Conservation (phyloP, 2,329 filamentous ascomycete species). For the Catunica adiposa region DNA sequence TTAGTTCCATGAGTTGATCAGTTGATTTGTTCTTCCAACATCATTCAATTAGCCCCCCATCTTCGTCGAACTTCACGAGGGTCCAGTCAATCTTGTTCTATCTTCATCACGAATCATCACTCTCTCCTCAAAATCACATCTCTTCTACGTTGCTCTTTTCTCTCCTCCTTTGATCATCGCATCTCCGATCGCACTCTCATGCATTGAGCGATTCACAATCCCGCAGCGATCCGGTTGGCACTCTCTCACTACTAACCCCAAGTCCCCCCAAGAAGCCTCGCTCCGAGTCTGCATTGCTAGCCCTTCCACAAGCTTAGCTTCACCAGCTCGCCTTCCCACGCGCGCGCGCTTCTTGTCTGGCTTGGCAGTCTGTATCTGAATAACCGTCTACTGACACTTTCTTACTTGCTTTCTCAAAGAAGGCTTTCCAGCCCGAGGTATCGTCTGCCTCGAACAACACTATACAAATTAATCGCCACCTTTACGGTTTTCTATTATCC, state of each 20-base stretch:
- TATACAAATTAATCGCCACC: background rate
- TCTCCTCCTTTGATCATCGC: background rate
- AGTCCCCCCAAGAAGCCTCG: background rate
- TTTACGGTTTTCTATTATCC: background rate
- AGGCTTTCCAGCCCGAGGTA: background rate
- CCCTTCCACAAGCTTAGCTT: background rate
- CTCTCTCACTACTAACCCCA: constrained; percentile 9
- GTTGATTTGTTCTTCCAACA: background rate
- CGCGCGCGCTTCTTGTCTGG: background rate
- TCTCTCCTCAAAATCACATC: background rate
- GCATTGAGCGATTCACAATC: background rate
- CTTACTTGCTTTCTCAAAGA: constrained; percentile 4
- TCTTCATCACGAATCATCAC: background rate
- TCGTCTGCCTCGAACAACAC: background rate
- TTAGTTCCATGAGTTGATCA: background rate
- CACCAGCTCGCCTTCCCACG: no score
- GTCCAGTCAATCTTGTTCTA: no score
- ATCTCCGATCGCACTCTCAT: background rate
- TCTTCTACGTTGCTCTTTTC: background rate
- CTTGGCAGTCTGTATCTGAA: constrained; percentile 4
- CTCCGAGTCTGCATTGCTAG: background rate
- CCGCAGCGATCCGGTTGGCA: constrained; percentile 13
- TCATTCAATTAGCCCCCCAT: no score
- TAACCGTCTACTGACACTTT: constrained; percentile 11
- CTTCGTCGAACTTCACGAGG: no score